Evolutionary conservation across 2,329 filamentous ascomycete genomes (phyloP).

Genomic region (Fusarium dlaminii): DNA sequence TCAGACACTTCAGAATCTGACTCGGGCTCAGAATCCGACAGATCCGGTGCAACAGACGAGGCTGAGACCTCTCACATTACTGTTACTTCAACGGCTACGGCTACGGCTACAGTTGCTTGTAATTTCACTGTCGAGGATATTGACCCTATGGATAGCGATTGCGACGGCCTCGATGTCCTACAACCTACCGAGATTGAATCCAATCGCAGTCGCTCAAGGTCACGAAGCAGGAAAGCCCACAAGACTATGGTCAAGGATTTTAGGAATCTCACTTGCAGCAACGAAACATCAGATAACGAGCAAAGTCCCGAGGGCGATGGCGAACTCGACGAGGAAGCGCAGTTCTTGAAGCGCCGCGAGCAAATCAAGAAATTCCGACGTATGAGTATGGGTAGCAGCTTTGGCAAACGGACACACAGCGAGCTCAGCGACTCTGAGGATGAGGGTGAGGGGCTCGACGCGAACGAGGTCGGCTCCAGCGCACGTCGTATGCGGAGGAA

Average conservation of each 20-base stretch:
- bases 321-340: conserved; percentile 51
- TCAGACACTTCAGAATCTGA: conserved; percentile 35
- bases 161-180: conserved; percentile 54
- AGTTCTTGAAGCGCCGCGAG: conserved; percentile 53
- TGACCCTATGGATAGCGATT: conserved; percentile 57
- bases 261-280: conserved; percentile 57
- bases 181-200: conserved; percentile 59
- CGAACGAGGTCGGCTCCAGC: conserved; percentile 56
- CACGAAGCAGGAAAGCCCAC: conserved; percentile 53
- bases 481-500: conserved; percentile 59
- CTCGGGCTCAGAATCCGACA: conserved; percentile 36
- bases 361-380: conserved; percentile 56
- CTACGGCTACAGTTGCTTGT: conserved; percentile 33
- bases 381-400: conserved; percentile 63
- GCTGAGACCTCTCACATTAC: conserved; percentile 36
- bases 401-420: conserved; percentile 64
- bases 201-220: conserved; percentile 53
- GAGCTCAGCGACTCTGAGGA: conserved; percentile 63
- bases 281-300: conserved; percentile 51
- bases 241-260: conserved; percentile 56
- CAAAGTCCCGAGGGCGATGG: conserved; percentile 46
- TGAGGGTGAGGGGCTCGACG: conserved; percentile 52
- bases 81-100: conserved; percentile 20
- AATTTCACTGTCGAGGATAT: conserved; percentile 59
- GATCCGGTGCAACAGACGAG: conserved; percentile 38